Conservation (phyloP, 345 rosid genomes). For the Aurinia saxatilis region DNA sequence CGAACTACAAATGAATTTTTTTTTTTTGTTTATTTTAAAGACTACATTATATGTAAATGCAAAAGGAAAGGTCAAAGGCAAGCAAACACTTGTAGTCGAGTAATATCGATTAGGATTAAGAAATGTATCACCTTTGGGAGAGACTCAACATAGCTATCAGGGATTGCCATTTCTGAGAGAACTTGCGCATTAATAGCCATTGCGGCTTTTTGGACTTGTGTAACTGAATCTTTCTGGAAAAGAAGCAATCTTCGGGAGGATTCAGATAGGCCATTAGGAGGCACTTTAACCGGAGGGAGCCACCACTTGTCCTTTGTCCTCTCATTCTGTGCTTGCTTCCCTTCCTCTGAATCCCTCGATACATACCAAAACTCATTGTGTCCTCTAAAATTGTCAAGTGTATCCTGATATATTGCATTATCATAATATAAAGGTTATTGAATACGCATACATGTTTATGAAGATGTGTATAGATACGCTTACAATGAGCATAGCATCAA, state of each 20-base stretch:
- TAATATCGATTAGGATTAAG: too few species aligned
- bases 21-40: too few species aligned
- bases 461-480: constrained; percentile 21
- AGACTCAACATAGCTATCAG: constrained; percentile 79
- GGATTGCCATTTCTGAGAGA: constrained; percentile 81
- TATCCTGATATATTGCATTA: too few species aligned
- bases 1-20: too few species aligned
- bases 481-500: constrained; percentile 81
- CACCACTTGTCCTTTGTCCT: constrained; percentile 78
- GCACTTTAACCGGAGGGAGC: constrained; percentile 81
- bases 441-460: too few species aligned
- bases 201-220: constrained; percentile 91
- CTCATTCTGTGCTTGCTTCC: constrained; percentile 26
- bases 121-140: constrained; percentile 99
- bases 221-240: constrained; percentile 87
- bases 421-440: too few species aligned
- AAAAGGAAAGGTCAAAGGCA: too few species aligned
- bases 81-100: too few species aligned
- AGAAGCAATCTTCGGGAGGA: too few species aligned
- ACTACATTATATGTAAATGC: too few species aligned
- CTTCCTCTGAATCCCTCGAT: constrained; percentile 57
- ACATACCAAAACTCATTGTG: constrained; percentile 84
- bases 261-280: too few species aligned
- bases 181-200: constrained; percentile 95
- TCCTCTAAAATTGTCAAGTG: constrained; percentile 61